Evolutionary conservation across 352 stramenopile species (phyloP), one percentile per base, ranked within the genome.

Genomic region (Pythium myriotylum): DNA sequence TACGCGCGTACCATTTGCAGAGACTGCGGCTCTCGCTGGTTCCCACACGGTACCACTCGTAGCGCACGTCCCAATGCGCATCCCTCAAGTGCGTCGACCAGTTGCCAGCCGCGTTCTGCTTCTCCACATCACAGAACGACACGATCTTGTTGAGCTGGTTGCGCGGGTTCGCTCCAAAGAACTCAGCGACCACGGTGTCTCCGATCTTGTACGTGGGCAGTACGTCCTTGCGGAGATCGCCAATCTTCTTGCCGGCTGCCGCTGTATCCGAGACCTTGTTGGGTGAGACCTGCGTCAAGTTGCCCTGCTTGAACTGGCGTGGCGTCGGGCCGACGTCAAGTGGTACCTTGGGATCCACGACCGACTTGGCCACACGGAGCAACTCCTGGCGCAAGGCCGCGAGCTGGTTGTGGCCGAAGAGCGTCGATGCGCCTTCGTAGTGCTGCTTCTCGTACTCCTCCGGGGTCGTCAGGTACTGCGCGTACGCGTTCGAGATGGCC

Each of bases 341-440:
- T 13, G 47, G 32, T 4, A 76, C 23, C 2, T 51, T 59, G 2
- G 67, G 33, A 23, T 77, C 41, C 4, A 39, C 66, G 3, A 81
- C 53, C n/a, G 72, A 77, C 13, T n/a, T 46, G 0, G 73, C 72
- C 2, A 84, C 76, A 16, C 74, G 70, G 8, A 46, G 23, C 9
- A 86, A 43, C 47, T 89, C 75, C 33, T 90, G 77, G 42, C 84
- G 73, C n/a, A 89, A 49, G 2, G 74, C 82, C 17, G 51, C 66
- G 6, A 91, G 52, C 49, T 88, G 78, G 24, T 91, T 89, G 1
- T 77, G 80, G 10, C 81, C 82, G 32, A 91, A 91, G 16, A 88
- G 67, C 16, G 82, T 91, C 4, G 78, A 91, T 26, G 82, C 76
- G 19, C 82, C 82, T 63, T 91, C 82, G 56, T 91, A 91, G 55